phyloP scores from a whole-genome alignment of 192 early-diverging fungal genomes.

The Backusella mclennaniae region DNA sequence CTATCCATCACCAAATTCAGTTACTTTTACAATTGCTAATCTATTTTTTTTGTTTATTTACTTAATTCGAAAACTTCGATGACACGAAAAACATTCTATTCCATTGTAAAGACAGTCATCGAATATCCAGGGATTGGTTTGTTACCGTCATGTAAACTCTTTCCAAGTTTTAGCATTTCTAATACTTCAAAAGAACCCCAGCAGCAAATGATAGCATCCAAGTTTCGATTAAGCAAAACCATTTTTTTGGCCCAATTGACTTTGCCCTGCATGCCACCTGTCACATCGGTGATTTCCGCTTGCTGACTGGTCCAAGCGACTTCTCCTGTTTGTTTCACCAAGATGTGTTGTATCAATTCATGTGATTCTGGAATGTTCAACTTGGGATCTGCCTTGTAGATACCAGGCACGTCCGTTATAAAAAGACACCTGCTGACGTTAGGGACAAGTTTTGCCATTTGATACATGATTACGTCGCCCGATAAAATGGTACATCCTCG shows the following conservation, averaged over 20 bases:
- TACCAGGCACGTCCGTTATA: slow-evolving; percentile 35
- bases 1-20: too few relatives aligned
- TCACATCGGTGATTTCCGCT: slow-evolving; percentile 22
- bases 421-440: slow-evolving; percentile 27
- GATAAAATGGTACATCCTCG: slow-evolving; percentile 34
- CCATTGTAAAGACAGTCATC: slow-evolving; percentile 15
- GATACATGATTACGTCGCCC: slow-evolving; percentile 34
- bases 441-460: slow-evolving; percentile 14
- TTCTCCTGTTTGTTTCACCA: not conserved
- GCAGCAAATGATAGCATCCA: slow-evolving; percentile 21
- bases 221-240: not conserved
- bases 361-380: not conserved
- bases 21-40: too few relatives aligned
- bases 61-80: too few relatives aligned
- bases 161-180: not conserved
- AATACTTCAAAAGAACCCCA: slow-evolving; percentile 17
- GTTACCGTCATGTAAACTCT: not conserved
- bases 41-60: too few relatives aligned
- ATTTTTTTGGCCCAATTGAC: slow-evolving; percentile 29
- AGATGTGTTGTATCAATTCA: slow-evolving; percentile 12
- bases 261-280: slow-evolving; percentile 38
- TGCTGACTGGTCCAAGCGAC: not conserved
- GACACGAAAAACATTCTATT: not conserved
- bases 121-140: not conserved
- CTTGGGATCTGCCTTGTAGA: slow-evolving; percentile 36